Conservation (phyloP, 1,284 basidiomycete genomes). For the Microbotryum saponariae region DNA sequence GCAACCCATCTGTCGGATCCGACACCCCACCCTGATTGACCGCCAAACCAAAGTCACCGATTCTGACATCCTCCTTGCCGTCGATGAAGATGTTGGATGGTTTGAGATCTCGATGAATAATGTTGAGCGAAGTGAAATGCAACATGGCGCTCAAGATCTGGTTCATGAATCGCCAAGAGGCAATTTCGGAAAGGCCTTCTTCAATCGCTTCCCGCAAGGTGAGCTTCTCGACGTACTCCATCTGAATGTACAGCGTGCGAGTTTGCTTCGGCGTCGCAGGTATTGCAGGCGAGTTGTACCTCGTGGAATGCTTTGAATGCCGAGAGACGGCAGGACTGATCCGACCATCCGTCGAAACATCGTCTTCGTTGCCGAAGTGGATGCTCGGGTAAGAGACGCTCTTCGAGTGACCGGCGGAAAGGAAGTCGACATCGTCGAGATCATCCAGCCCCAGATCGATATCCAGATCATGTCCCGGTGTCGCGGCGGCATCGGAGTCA, state of each 20-base stretch:
- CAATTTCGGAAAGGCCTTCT: constrained; percentile 34
- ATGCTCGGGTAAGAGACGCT: constrained; percentile 35
- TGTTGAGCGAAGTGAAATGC: constrained; percentile 36
- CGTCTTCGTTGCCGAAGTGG: constrained; percentile 36
- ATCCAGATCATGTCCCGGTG: constrained; percentile 25
- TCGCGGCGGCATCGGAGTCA: constrained; percentile 8
- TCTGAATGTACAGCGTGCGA: constrained; percentile 34
- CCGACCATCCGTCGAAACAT: constrained; percentile 17
- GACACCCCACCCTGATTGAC: constrained; percentile 29
- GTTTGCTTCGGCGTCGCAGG: constrained; percentile 21
- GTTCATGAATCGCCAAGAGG: constrained; percentile 32
- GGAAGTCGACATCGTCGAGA: constrained; percentile 33
- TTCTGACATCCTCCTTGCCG: constrained; percentile 33
- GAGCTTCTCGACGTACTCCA: constrained; percentile 35
- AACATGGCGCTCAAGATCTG: constrained; percentile 36
- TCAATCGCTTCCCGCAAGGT: constrained; percentile 34
- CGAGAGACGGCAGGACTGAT: constrained; percentile 12
- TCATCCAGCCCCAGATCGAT: constrained; percentile 27
- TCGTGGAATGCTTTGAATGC: constrained; percentile 1
- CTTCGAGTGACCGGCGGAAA: constrained; percentile 32
- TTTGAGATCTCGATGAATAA: constrained; percentile 37
- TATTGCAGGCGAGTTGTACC: not conserved
- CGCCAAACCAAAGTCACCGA: constrained; percentile 37
- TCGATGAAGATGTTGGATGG: constrained; percentile 37
- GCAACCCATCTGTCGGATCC: constrained; percentile 19